Base-by-base conservation (phyloP, 2,329 filamentous ascomycete genomes). In the Monilinia aucupariae region DNA sequence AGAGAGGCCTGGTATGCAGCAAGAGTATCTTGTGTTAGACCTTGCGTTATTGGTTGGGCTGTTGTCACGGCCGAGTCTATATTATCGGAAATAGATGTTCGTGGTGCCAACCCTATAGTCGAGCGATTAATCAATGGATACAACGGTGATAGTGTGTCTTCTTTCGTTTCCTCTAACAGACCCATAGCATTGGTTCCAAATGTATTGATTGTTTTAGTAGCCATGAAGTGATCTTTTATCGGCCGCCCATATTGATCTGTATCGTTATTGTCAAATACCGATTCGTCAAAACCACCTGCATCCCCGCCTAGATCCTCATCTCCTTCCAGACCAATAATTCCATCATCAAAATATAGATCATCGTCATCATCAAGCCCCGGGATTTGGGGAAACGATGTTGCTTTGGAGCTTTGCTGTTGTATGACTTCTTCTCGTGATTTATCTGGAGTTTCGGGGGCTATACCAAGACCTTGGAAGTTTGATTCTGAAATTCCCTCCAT, bases 1-100 rank as follows among this genome's bases (percentile, higher is more conserved):
- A 97, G 80, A 1, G 92, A 91, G 59, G 88, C 88, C 72, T 96
- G 92, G 71, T 97, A 93, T 0, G 85, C 88, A 49, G 85, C 85
- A 25, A 89, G 77, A 63, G 82, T 85, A 43, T 81, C 78, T 70
- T 83, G 79, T 30, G 81, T 82, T 45, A 82, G 71, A 45, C 78
- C 74, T 37, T 71, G 69, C 30, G 73, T 66, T n/a, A 43, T 47
- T 34, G 50, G 32, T 30, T 49, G 63, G 39, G 30, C 30, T 20
- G 22, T 32, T 17, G 41, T 20, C 27, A 32, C 30, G 32, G 22
- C 54, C 7, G 45, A 62, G 30, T 61, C 55, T 54, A 45, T 59
- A 8, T 48, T 61, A 25, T 56, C 58, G n/a, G 32, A 56, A 7
- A 72, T 56, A 7, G 71, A 73, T 43, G 71, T 65, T 41, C 70